These are phyloP conservation scores for Closterium sp. DNA, from an alignment of 139 green algal genomes.

Conservation along the genomic window DNA sequence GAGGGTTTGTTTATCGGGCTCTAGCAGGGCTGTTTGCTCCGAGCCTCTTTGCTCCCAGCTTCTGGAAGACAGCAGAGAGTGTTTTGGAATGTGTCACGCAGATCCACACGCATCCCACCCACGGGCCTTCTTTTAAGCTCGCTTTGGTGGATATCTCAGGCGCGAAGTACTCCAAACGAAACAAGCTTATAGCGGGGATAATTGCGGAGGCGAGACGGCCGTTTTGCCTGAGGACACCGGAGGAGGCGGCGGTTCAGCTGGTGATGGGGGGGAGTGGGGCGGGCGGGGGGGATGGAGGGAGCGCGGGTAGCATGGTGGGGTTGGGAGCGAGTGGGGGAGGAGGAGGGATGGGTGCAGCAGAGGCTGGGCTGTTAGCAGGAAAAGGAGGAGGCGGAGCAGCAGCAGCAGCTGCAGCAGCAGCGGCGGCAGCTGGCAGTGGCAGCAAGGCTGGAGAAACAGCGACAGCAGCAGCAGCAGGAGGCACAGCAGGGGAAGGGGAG, in stretches of 20 bases:
- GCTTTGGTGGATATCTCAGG: background rate
- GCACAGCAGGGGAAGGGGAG: background rate
- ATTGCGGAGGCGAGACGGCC: background rate
- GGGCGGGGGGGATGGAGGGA: background rate
- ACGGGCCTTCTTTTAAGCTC: background rate
- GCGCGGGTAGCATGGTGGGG: background rate
- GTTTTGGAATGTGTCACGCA: constrained; percentile 11
- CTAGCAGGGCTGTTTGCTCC: background rate
- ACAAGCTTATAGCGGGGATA: background rate
- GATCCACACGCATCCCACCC: constrained; percentile 11
- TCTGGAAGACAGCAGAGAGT: constrained; percentile 1
- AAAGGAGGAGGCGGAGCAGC: background rate
- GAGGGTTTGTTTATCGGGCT: background rate
- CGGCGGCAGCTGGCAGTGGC: background rate
- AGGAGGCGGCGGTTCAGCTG: background rate
- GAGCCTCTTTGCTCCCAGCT: background rate
- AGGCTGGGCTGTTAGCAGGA: background rate
- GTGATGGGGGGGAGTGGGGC: background rate
- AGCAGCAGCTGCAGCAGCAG: background rate
- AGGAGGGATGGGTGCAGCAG: background rate
- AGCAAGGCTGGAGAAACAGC: too few relatives aligned
- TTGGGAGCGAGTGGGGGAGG: background rate
- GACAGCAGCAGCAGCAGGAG: background rate
- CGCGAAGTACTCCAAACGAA: background rate
- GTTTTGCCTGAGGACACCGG: background rate